Percentiles rank a stretch among this genome's conserved stretches.
Evolutionary conservation across 139 green algal species (phyloP).

Genomic region (Chlamydomonas sp.): DNA sequence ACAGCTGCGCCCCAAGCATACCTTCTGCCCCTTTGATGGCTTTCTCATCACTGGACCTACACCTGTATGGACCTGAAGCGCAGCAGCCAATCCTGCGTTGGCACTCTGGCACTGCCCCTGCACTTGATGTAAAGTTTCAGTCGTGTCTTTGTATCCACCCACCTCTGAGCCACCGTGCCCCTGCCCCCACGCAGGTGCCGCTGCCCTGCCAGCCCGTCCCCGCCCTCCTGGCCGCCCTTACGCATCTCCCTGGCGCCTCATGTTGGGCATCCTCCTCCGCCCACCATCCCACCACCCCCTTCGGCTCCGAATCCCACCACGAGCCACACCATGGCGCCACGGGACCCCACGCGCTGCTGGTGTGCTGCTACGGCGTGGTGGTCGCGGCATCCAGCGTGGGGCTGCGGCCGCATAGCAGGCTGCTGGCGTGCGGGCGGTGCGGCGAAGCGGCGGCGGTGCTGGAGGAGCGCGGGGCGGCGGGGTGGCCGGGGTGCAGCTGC

Average conservation of each 20-base stretch:
- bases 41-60: too few relatives aligned
- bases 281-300: neutral
- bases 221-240: neutral
- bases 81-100: too few relatives aligned
- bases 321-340: too few relatives aligned
- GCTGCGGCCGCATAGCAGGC: conserved; percentile 6
- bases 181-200: neutral
- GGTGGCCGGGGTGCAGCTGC: neutral
- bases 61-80: too few relatives aligned
- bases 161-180: neutral
- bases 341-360: neutral
- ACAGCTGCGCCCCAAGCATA: neutral
- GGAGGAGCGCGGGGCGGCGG: conserved; percentile 16
- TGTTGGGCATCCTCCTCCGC: neutral
- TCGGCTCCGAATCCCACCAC: neutral
- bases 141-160: neutral
- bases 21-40: too few relatives aligned
- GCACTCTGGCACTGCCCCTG: neutral
- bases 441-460: neutral
- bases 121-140: neutral
- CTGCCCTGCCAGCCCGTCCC: conserved; percentile 17
- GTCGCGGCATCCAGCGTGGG: neutral
- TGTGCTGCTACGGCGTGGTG: conserved; percentile 27
- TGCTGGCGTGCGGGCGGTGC: conserved; percentile 18
- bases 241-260: neutral